Percentiles rank a stretch among this genome's conserved stretches.
These are phyloP conservation scores for Ceratocystis albifundus DNA, from an alignment of 2,329 filamentous ascomycete species.

Conservation along the genomic window DNA sequence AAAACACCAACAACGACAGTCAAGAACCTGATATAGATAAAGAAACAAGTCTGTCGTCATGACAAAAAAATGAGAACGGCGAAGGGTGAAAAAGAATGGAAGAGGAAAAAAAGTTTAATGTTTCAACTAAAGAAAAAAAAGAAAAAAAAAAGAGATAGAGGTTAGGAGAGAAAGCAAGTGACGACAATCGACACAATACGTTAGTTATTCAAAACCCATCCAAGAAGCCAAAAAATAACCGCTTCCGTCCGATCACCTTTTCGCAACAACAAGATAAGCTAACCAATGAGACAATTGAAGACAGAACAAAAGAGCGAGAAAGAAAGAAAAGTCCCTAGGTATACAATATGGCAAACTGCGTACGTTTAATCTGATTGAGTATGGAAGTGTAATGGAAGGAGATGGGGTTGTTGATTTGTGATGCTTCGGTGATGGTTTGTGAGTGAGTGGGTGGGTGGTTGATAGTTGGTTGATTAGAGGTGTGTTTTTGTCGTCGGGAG, in stretches of 20 bases:
- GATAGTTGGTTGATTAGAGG: neutral
- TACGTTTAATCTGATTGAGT: neutral
- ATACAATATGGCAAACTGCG: conserved; percentile 8
- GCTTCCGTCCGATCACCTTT: neutral
- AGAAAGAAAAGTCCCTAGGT: conserved; percentile 7
- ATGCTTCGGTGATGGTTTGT: conserved; percentile 3
- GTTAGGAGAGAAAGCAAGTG: conserved; percentile 12
- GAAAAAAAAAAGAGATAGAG: conserved; percentile 14
- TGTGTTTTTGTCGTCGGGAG: neutral
- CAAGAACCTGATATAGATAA: neutral
- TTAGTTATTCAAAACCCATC: neutral
- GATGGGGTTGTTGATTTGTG: too few species aligned
- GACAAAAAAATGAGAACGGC: conserved; percentile 7
- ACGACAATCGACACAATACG: too few species aligned
- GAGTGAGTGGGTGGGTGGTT: neutral
- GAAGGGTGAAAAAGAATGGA: conserved; percentile 20
- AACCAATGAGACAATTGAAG: neutral
- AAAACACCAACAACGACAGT: neutral
- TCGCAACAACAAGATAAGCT: conserved; percentile 1
- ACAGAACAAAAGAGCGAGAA: too few species aligned
- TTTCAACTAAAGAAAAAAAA: conserved; percentile 19
- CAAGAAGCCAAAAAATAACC: neutral
- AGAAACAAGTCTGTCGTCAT: neutral
- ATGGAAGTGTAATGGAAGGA: neutral
- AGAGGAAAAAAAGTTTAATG: conserved; percentile 17